These are phyloP conservation scores for Dillenia turbinata DNA, from an alignment of 164 flowering plant species.

Conservation along the genomic window DNA sequence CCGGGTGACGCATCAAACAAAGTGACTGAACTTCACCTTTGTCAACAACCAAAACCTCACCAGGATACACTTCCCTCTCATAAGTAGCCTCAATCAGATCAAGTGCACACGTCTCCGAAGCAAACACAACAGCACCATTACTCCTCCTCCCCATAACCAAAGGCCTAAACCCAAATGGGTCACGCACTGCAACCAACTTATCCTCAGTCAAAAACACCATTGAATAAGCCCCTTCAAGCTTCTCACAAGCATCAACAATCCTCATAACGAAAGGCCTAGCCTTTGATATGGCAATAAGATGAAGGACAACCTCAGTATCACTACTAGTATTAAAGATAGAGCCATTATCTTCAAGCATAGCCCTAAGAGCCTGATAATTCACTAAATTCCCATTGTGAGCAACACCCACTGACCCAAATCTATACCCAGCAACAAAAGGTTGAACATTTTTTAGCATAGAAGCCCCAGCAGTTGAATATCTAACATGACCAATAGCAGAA, in stretches of 20 bases:
- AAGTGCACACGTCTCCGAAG: slow-evolving; percentile 88
- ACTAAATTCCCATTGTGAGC: slow-evolving; percentile 95
- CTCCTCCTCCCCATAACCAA: slow-evolving; percentile 87
- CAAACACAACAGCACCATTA: slow-evolving; percentile 88
- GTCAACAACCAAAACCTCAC: slow-evolving; percentile 81
- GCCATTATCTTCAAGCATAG: slow-evolving; percentile 69
- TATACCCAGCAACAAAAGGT: slow-evolving; percentile 86
- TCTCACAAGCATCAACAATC: slow-evolving; percentile 80
- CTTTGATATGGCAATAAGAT: slow-evolving; percentile 79
- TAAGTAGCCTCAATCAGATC: slow-evolving; percentile 85
- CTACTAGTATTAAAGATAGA: slow-evolving; percentile 83
- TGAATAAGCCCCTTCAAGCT: slow-evolving; percentile 83
- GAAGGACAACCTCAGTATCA: slow-evolving; percentile 93
- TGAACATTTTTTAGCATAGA: slow-evolving; percentile 94
- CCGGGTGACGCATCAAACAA: slow-evolving; percentile 53
- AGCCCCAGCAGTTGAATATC: slow-evolving; percentile 90
- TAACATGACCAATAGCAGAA: slow-evolving; percentile 81
- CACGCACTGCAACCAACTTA: slow-evolving; percentile 86
- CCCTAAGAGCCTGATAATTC: slow-evolving; percentile 58
- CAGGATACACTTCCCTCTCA: slow-evolving; percentile 85
- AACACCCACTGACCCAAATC: slow-evolving; percentile 84
- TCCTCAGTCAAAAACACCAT: slow-evolving; percentile 84
- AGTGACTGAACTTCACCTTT: slow-evolving; percentile 53
- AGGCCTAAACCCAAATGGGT: slow-evolving; percentile 84
- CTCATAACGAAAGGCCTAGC: slow-evolving; percentile 64